Conservation (phyloP, 169 alveolate genomes). For the Blepharisma undulans region DNA sequence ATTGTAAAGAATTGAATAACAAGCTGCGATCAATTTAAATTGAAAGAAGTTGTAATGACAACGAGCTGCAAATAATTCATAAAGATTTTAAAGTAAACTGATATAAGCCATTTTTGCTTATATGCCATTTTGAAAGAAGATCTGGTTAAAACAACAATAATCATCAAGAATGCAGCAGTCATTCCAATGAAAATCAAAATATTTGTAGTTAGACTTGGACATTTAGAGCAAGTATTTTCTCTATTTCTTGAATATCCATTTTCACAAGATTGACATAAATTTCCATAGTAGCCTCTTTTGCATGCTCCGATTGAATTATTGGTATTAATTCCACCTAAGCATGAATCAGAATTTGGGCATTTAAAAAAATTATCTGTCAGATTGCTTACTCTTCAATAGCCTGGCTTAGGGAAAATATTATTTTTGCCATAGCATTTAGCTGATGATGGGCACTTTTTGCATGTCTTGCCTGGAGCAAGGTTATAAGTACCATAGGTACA, state of each 20-base stretch:
- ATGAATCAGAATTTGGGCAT: not conserved
- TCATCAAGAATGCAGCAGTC: not conserved
- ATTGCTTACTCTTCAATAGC: conserved; percentile 37
- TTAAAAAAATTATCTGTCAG: conserved; percentile 14
- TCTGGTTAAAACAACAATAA: not conserved
- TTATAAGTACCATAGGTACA: not conserved
- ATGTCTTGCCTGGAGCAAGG: not conserved
- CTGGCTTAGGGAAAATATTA: conserved; percentile 17
- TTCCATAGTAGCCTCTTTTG: not conserved
- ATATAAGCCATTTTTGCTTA: not conserved
- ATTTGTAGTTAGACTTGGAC: too few relatives aligned
- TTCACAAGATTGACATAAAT: not conserved
- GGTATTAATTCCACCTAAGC: too few relatives aligned
- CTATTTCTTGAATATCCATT: not conserved
- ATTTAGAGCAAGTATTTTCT: not conserved
- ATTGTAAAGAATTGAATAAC: not conserved
- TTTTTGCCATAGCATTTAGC: not conserved
- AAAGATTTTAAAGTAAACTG: conserved; percentile 46
- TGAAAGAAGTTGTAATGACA: not conserved
- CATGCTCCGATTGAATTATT: not conserved
- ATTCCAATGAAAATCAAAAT: not conserved
- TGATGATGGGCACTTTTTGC: conserved; percentile 26
- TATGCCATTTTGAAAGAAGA: not conserved
- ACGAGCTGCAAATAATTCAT: conserved; percentile 44
- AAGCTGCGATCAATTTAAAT: conserved; percentile 30